phyloP scores from a whole-genome alignment of 1,139 yeast genomes.

The Geotrichum phurueaensis region DNA sequence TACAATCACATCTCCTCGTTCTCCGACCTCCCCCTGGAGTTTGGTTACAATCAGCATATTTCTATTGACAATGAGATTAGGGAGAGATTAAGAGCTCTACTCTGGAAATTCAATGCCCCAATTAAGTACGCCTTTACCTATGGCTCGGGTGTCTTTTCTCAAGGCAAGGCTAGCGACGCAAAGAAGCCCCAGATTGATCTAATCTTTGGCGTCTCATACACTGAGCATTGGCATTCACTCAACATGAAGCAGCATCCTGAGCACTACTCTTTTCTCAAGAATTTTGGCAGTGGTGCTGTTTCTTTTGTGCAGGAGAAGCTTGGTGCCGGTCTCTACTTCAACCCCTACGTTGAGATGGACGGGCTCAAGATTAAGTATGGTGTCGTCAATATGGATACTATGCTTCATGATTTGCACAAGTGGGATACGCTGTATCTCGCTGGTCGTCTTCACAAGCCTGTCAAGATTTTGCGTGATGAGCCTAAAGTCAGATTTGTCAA shows the following conservation, averaged over 20 bases:
- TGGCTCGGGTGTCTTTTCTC: constrained; percentile 91
- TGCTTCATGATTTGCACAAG: constrained; percentile 61
- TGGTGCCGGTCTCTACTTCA: constrained; percentile 94
- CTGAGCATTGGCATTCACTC: constrained; percentile 65
- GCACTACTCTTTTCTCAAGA: constrained; percentile 69
- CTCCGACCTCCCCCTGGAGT: constrained; percentile 47
- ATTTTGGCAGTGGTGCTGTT: constrained; percentile 55
- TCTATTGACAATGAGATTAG: constrained; percentile 43
- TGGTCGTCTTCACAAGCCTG: constrained; percentile 93
- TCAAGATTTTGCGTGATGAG: constrained; percentile 62
- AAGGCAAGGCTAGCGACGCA: constrained; percentile 43
- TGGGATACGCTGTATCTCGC: constrained; percentile 88
- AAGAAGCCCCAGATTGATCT: constrained; percentile 70
- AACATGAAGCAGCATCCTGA: constrained; percentile 60
- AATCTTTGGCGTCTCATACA: constrained; percentile 74
- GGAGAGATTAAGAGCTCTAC: constrained; percentile 43
- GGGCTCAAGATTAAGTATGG: constrained; percentile 78
- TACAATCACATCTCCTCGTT: constrained; percentile 35
- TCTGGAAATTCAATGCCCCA: constrained; percentile 60
- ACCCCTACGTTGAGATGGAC: constrained; percentile 71
- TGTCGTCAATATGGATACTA: constrained; percentile 56
- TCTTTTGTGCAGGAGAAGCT: constrained; percentile 51
- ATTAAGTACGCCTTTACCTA: constrained; percentile 79
- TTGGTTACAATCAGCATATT: constrained; percentile 55
- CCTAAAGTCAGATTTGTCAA: constrained; percentile 60